These are phyloP conservation scores for Cyberlindnera lachancei DNA, from an alignment of 805 yeast species.

Conservation along the genomic window DNA sequence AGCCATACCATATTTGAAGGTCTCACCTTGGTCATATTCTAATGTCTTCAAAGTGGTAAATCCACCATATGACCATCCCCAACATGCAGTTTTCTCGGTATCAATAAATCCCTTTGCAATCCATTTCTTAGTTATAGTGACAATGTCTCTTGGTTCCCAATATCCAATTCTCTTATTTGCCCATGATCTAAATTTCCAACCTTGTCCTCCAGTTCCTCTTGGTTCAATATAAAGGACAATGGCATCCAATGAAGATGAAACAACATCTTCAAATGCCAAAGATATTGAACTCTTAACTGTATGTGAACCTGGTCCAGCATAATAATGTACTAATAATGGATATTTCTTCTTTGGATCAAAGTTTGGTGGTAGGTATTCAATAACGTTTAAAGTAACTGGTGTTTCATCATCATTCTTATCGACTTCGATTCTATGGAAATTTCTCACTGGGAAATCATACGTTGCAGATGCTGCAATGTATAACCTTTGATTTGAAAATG, in stretches of 20 bases:
- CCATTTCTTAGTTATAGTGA: slow-evolving; percentile 62
- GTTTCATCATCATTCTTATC: slow-evolving; percentile 20
- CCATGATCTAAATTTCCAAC: slow-evolving; percentile 63
- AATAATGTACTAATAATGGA: slow-evolving; percentile 87
- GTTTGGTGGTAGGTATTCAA: slow-evolving; percentile 68
- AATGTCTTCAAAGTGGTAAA: slow-evolving; percentile 83
- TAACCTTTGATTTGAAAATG: slow-evolving; percentile 7
- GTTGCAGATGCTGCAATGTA: slow-evolving; percentile 10
- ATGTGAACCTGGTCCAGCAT: slow-evolving; percentile 97
- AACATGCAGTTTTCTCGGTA: slow-evolving; percentile 60
- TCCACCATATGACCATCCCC: slow-evolving; percentile 99
- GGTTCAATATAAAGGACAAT: slow-evolving; percentile 94
- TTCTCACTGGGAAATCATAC: slow-evolving; percentile 49
- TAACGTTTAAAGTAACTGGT: slow-evolving; percentile 44
- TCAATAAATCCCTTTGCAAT: slow-evolving; percentile 51
- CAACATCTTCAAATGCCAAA: slow-evolving; percentile 61
- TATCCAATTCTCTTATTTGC: slow-evolving; percentile 79
- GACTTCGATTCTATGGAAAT: slow-evolving; percentile 40
- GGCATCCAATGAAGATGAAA: slow-evolving; percentile 71
- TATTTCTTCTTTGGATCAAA: slow-evolving; percentile 52
- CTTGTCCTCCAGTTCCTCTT: slow-evolving; percentile 91
- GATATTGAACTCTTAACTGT: slow-evolving; percentile 53
- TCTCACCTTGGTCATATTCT: slow-evolving; percentile 67
- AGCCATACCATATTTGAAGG: slow-evolving; percentile 84
- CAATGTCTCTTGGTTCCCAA: slow-evolving; percentile 82